phyloP scores from a whole-genome alignment of 2,329 filamentous ascomycete species.

The Dothidotthia symphoricarpi region DNA sequence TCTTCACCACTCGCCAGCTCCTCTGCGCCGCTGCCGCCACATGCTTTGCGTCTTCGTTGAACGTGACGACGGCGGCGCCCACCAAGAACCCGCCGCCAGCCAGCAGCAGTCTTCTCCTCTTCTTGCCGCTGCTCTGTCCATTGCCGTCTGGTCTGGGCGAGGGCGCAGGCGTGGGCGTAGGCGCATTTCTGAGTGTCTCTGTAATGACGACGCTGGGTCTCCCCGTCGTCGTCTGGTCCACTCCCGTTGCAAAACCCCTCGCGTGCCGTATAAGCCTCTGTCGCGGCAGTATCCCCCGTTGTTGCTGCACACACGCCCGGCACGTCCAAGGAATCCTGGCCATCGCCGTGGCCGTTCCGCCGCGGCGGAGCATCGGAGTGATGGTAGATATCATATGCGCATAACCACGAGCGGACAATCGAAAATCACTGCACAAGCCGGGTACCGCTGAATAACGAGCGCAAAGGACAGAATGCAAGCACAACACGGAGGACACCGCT shows the following conservation, averaged over 20 bases:
- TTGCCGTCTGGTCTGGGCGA: neutral
- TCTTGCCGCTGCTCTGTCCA: conserved; percentile 12
- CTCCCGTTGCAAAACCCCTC: conserved; percentile 15
- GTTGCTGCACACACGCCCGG: conserved; percentile 32
- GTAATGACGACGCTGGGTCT: no score
- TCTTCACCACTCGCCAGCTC: conserved; percentile 72
- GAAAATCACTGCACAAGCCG: no score
- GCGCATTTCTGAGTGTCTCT: neutral
- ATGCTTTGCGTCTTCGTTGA: conserved; percentile 69
- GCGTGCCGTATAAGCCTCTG: conserved; percentile 1
- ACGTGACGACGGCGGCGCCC: conserved; percentile 48
- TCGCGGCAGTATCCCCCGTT: conserved; percentile 19
- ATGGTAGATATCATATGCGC: conserved; percentile 34
- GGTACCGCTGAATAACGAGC: no score
- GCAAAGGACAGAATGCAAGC: no score
- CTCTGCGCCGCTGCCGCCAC: conserved; percentile 72
- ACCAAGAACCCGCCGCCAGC: conserved; percentile 32
- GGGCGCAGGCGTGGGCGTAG: neutral
- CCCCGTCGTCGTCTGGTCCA: neutral
- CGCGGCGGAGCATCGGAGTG: conserved; percentile 27
- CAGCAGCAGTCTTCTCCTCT: conserved; percentile 27
- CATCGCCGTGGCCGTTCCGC: conserved; percentile 2
- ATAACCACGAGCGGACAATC: conserved; percentile 16
- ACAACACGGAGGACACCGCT: neutral
- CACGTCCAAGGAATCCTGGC: conserved; percentile 33